Evolutionary conservation across 2,329 filamentous ascomycete species (phyloP).

Genomic region (Thelonectria discophora): DNA sequence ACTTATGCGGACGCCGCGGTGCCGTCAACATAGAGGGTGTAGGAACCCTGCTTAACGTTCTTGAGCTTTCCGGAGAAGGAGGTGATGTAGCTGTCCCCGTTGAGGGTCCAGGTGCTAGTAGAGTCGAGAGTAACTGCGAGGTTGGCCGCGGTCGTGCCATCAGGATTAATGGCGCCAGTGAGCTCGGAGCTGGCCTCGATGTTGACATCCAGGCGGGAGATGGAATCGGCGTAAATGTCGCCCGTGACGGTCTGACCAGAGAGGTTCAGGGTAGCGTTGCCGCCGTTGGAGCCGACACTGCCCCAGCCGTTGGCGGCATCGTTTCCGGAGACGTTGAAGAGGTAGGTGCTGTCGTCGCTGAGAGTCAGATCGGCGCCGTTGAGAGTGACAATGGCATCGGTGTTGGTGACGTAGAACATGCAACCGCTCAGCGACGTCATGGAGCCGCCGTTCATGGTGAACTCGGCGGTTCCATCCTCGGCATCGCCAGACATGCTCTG

Average conservation of each 20-base stretch:
- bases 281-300: slow-evolving; percentile 24
- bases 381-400: slow-evolving; percentile 19
- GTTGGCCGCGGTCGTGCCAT: slow-evolving; percentile 14
- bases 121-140: slow-evolving; percentile 15
- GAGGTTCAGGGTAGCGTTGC: slow-evolving; percentile 19
- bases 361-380: slow-evolving; percentile 19
- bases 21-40: slow-evolving; percentile 22
- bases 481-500: slow-evolving; percentile 30
- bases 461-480: slow-evolving; percentile 24
- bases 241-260: slow-evolving; percentile 20
- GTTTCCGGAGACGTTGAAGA: slow-evolving; percentile 27
- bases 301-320: slow-evolving; percentile 25
- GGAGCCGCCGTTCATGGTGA: slow-evolving; percentile 25
- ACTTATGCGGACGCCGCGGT: slow-evolving; percentile 13
- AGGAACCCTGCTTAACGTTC: slow-evolving; percentile 23
- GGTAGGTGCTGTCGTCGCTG: slow-evolving; percentile 21
- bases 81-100: slow-evolving; percentile 19
- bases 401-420: slow-evolving; percentile 30
- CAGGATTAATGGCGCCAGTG: slow-evolving; percentile 16
- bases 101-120: slow-evolving; percentile 21
- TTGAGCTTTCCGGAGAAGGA: slow-evolving; percentile 17
- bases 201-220: slow-evolving; percentile 15
- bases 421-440: slow-evolving; percentile 23
- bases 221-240: slow-evolving; percentile 22
- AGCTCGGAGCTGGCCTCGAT: slow-evolving; percentile 16